Evolutionary conservation across 257 asterid species (phyloP), one percentile per base, ranked within the genome.

Genomic region (Petunia axillaris): DNA sequence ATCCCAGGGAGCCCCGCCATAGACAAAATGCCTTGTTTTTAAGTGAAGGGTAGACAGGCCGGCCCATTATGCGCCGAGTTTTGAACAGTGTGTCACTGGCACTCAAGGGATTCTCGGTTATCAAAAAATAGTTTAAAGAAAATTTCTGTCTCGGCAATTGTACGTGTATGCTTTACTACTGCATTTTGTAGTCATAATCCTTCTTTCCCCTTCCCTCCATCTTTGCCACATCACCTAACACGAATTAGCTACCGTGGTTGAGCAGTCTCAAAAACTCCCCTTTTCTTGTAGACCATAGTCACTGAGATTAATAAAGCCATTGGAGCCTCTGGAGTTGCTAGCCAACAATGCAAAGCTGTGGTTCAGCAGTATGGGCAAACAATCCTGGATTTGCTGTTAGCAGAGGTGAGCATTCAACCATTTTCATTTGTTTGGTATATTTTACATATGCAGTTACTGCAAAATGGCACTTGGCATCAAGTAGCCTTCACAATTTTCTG

Each of bases 221-320:
- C 25, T 25, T 25, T 25, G 25, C 25, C 25, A 25, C 25, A 25
- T 25, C 25, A 25, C 25, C 25, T 25, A 25, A 25, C 25, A 25
- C 25, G 25, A 16, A 50, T 48, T 48, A 15, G 41, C 35, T 35
- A 25, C 35, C 77, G 50, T 48, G 60, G 62, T 52, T 73, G 46
- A 50, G 13, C 62, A 73, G 60, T 73, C 36, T 50, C 2, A 48
- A 48, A 25, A 10, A 35, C 5, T 0, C 13, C 44, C 77, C 77
- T 4, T 50, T 71, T 14, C 77, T 36, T 84, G 84, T 85, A 96
- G 99, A 84, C 94, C 80, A 82, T 96, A 48, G 86, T 96, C 36
- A 80, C 99, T 48, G 94, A 93, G 99, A 94, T 96, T 81, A 96
- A 96, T 87, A 97, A 96, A 76, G 99, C 98, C 38, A 96, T 96